These are phyloP conservation scores for Lodderomyces beijingensis DNA, from an alignment of 1,139 yeast genomes.

Conservation along the genomic window DNA sequence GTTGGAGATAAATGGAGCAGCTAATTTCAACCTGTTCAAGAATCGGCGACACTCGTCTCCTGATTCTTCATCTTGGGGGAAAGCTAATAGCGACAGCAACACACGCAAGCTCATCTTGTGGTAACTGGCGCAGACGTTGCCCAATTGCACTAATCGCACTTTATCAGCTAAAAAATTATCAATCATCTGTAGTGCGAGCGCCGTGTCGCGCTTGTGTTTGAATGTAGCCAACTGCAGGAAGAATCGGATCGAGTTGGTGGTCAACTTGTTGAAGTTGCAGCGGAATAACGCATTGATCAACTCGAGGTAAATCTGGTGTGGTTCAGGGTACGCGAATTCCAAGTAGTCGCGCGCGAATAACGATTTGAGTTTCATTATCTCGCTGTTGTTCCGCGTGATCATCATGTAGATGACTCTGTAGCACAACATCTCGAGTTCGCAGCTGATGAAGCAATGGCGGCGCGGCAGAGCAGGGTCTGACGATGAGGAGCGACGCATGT, in stretches of 20 bases:
- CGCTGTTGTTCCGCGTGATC: constrained; percentile 65
- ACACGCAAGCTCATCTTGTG: constrained; percentile 48
- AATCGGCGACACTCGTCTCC: too few species aligned
- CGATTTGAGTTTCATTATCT: constrained; percentile 36
- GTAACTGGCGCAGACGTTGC: constrained; percentile 56
- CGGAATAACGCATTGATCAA: constrained; percentile 23
- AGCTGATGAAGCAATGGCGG: constrained; percentile 15
- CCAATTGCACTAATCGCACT: constrained; percentile 59
- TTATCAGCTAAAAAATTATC: constrained; percentile 43
- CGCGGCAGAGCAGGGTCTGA: constrained; percentile 8
- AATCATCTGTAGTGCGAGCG: constrained; percentile 27
- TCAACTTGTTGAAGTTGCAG: constrained; percentile 19
- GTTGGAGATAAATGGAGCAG: not conserved
- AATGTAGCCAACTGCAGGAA: constrained; percentile 38
- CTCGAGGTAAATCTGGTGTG: constrained; percentile 17
- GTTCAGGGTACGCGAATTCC: constrained; percentile 17
- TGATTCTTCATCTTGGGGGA: constrained; percentile 21
- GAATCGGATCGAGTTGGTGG: constrained; percentile 51
- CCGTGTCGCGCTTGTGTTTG: constrained; percentile 14
- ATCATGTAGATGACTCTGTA: constrained; percentile 76
- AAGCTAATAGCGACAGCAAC: constrained; percentile 45
- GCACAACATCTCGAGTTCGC: constrained; percentile 60
- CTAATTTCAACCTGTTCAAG: constrained; percentile 2
- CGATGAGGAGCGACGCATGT: constrained; percentile 15
- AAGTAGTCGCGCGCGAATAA: constrained; percentile 12